phyloP scores from a whole-genome alignment of 768 basidiomycete genomes.

The Solioccasus polychromus region DNA sequence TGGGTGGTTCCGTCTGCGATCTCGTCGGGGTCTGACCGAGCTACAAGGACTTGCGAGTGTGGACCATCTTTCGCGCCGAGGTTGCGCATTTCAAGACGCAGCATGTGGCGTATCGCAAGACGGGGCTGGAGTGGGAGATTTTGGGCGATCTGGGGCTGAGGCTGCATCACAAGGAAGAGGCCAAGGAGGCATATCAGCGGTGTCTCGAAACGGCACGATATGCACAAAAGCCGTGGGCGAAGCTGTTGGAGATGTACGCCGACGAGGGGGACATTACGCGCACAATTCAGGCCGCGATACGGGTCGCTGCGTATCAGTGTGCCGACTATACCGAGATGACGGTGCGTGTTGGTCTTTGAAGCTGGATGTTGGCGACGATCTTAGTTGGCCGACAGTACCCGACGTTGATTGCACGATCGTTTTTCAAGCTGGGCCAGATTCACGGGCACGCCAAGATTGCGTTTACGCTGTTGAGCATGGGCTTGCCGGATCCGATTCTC shows the following conservation, averaged over 20 bases:
- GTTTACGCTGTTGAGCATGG: slow-evolving; percentile 92
- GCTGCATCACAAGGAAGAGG: slow-evolving; percentile 97
- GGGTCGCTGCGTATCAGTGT: slow-evolving; percentile 89
- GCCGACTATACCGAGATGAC: slow-evolving; percentile 89
- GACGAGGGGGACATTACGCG: slow-evolving; percentile 94
- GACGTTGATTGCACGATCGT: slow-evolving; percentile 81
- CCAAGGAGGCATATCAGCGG: slow-evolving; percentile 95
- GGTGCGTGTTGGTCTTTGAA: slow-evolving; percentile 45
- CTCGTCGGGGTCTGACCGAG: not conserved
- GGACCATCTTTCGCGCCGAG: slow-evolving; percentile 99
- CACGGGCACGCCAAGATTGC: slow-evolving; percentile 94
- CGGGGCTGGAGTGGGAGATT: slow-evolving; percentile 97
- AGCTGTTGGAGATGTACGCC: slow-evolving; percentile 94
- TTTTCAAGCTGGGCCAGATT: slow-evolving; percentile 91
- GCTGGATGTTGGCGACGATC: not conserved
- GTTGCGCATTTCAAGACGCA: slow-evolving; percentile 99
- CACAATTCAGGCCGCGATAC: slow-evolving; percentile 86
- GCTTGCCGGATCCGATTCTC: slow-evolving; percentile 82
- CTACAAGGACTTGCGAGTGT: slow-evolving; percentile 83
- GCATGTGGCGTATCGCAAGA: slow-evolving; percentile 96
- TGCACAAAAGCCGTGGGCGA: slow-evolving; percentile 89
- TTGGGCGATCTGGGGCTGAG: slow-evolving; percentile 90
- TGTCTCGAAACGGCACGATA: slow-evolving; percentile 87
- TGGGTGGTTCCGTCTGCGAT: slow-evolving; percentile 30
- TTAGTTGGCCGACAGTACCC: slow-evolving; percentile 52